Percentiles rank a stretch among this genome's conserved stretches.
Evolutionary conservation across 495 filamentous ascomycete genomes (phyloP).

Genomic region (Cercophora samala): DNA sequence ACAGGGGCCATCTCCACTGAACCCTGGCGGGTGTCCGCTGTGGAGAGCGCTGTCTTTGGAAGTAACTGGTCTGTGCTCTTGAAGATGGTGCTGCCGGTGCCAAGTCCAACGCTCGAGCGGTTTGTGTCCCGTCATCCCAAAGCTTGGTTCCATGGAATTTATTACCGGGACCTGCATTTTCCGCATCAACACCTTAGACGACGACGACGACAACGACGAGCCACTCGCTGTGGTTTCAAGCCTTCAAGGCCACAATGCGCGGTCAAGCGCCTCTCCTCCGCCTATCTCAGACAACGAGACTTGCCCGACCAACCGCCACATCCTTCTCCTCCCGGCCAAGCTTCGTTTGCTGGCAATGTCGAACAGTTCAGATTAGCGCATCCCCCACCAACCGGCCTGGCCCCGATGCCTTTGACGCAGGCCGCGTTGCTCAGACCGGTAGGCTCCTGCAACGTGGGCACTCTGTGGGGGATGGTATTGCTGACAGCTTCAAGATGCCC

Average conservation of each 20-base stretch:
- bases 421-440: conserved; percentile 25
- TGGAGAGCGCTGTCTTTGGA: neutral
- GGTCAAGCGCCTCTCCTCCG: conserved; percentile 28
- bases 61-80: neutral
- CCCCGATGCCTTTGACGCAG: conserved; percentile 45
- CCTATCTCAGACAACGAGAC: conserved; percentile 22
- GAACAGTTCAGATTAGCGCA: conserved; percentile 54
- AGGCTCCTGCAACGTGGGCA: conserved; percentile 38
- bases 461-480: conserved; percentile 17
- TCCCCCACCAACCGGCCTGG: conserved; percentile 47
- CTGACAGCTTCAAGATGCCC: conserved; percentile 62
- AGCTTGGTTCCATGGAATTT: conserved; percentile 14
- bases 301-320: neutral
- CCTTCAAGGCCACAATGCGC: conserved; percentile 29
- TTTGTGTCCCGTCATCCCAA: conserved; percentile 7
- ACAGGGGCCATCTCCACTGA: conserved; percentile 1
- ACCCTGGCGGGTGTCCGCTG: conserved; percentile 1
- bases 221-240: conserved; percentile 10
- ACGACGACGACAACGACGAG: conserved; percentile 7
- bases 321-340: conserved; percentile 9
- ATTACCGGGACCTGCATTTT: conserved; percentile 18
- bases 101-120: conserved; percentile 2
- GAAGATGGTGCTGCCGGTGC: neutral
- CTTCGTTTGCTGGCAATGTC: conserved; percentile 47
- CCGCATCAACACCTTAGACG: conserved; percentile 5